Evolutionary conservation across 805 yeast species (phyloP).

Genomic region (Suhomyces sp.): DNA sequence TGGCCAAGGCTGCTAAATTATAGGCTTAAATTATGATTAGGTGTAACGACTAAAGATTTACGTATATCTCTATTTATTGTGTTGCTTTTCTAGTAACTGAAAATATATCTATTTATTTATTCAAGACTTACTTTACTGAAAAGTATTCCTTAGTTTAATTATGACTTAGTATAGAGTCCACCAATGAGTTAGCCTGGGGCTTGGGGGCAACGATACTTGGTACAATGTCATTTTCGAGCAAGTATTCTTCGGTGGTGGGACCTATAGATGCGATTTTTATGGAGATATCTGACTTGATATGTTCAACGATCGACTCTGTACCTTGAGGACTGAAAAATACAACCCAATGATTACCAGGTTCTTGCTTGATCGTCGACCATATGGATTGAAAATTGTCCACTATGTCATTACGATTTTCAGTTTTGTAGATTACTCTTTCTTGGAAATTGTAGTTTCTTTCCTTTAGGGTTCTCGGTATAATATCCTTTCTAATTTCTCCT

Average conservation of each 20-base stretch:
- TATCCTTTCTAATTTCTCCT: conserved; percentile 81
- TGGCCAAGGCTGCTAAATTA: conserved; percentile 46
- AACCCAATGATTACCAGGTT: conserved; percentile 51
- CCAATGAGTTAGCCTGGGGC: conserved; percentile 67
- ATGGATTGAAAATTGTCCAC: conserved; percentile 30
- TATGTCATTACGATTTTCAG: conserved; percentile 50
- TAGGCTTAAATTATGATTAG: neutral
- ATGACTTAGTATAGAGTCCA: conserved; percentile 30
- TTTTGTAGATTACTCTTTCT: conserved; percentile 70
- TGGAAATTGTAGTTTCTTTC: conserved; percentile 42
- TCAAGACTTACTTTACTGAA: neutral
- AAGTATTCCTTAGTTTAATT: neutral
- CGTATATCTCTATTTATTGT: neutral
- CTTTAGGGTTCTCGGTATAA: conserved; percentile 62
- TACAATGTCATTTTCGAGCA: conserved; percentile 47
- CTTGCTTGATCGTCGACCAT: conserved; percentile 7
- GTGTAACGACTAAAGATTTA: neutral
- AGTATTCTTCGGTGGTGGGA: conserved; percentile 77
- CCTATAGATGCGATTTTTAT: conserved; percentile 79
- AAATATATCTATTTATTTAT: neutral
- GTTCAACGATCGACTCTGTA: conserved; percentile 57
- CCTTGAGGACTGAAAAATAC: conserved; percentile 93
- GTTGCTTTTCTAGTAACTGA: neutral
- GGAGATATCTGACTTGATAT: conserved; percentile 15
- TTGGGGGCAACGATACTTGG: conserved; percentile 65